Conservation (phyloP, 805 yeast genomes). For the Nakazawaea siamensis region DNA sequence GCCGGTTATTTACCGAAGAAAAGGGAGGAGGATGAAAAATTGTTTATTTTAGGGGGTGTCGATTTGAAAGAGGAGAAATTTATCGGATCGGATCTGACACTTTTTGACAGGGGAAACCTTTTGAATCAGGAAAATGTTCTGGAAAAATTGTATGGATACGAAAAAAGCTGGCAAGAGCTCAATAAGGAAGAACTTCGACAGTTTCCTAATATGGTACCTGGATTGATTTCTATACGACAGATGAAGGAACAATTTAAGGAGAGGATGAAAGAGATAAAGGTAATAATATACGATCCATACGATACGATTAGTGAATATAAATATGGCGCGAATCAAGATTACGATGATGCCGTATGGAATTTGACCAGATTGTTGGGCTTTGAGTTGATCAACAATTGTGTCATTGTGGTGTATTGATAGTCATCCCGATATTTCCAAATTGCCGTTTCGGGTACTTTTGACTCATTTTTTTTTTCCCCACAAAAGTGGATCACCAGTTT, state of each 20-base stretch:
- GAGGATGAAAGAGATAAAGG: background rate
- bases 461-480: no score
- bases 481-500: no score
- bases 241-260: slow-evolving; percentile 19
- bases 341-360: slow-evolving; percentile 26
- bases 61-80: slow-evolving; percentile 3
- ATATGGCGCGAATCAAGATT: slow-evolving; percentile 11
- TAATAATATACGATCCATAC: slow-evolving; percentile 13
- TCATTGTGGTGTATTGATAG: slow-evolving; percentile 13
- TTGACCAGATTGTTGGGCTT: slow-evolving; percentile 36
- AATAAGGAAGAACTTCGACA: background rate
- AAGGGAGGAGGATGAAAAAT: background rate
- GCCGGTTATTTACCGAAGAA: no score
- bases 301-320: background rate
- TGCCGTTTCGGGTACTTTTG: no score
- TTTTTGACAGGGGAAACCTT: no score
- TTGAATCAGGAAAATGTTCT: background rate
- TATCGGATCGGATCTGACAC: no score
- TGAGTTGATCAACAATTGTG: slow-evolving; percentile 22
- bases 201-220: slow-evolving; percentile 41
- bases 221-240: slow-evolving; percentile 40
- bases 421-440: no score
- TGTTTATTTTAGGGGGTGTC: background rate
- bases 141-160: slow-evolving; percentile 26
- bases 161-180: slow-evolving; percentile 1